A percentile compares a stretch with the other conserved stretches of the same genome.
These are phyloP conservation scores for Brassica nigra DNA, from an alignment of 345 rosid genomes.

Conservation along the genomic window DNA sequence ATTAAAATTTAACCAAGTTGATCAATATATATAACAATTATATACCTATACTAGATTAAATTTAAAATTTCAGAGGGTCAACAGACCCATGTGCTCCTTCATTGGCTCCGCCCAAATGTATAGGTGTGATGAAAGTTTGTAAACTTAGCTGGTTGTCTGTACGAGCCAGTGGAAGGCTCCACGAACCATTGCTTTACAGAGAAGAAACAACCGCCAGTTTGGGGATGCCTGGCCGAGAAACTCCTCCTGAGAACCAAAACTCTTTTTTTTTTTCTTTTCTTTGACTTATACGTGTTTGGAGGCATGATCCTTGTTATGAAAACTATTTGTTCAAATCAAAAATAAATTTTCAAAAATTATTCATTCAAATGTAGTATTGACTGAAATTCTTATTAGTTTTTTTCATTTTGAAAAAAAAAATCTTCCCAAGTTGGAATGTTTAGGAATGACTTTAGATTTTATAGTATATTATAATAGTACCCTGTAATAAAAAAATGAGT, in stretches of 20 bases:
- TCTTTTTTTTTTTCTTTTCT: no score
- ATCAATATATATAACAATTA: no score
- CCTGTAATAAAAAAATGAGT: background rate
- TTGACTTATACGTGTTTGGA: no score
- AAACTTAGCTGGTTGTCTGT: no score
- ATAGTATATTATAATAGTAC: background rate
- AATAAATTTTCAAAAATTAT: background rate
- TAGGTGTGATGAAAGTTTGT: background rate
- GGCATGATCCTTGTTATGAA: background rate
- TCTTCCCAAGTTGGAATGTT: conserved; percentile 1
- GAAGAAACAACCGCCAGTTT: no score
- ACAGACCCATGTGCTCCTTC: no score
- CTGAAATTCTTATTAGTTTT: background rate
- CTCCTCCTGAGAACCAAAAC: background rate
- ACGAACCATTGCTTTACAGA: no score
- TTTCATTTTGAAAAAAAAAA: background rate
- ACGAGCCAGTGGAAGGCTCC: no score
- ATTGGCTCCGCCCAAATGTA: background rate
- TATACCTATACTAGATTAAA: no score
- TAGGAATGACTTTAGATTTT: background rate
- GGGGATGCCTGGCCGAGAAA: background rate
- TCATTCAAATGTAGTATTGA: background rate
- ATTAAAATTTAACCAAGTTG: no score
- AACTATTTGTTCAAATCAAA: background rate
- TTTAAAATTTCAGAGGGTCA: no score